A percentile compares a stretch with the other conserved stretches of the same genome.
Evolutionary conservation across 345 rosid species (phyloP).

Genomic region (Ailanthus altissimus): DNA sequence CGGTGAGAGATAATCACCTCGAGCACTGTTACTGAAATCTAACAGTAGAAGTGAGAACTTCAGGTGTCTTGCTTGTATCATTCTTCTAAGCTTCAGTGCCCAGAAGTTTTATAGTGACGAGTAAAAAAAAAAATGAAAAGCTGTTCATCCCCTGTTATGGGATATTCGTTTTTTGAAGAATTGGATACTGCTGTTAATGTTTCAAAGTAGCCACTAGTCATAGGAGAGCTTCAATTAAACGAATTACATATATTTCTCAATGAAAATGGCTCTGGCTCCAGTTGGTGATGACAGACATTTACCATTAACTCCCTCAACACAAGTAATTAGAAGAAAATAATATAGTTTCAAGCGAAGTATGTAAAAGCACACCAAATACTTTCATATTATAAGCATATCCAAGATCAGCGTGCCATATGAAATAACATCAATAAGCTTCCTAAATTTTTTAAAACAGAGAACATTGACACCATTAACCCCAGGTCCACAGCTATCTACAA

Average conservation of each 20-base stretch:
- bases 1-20: too few relatives aligned
- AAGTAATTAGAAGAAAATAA: too few relatives aligned
- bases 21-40: not conserved
- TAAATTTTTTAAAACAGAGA: not conserved
- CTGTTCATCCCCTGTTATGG: too few relatives aligned
- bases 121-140: too few relatives aligned
- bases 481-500: constrained; percentile 32
- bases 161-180: too few relatives aligned
- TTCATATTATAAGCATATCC: not conserved
- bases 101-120: too few relatives aligned
- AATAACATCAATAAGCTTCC: not conserved
- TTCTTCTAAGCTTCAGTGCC: not conserved
- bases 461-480: not conserved
- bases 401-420: not conserved
- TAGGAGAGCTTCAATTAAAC: not conserved
- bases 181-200: too few relatives aligned
- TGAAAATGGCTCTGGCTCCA: not conserved
- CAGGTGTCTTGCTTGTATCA: not conserved
- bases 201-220: not conserved
- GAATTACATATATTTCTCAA: not conserved
- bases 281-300: not conserved
- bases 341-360: not conserved
- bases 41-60: not conserved
- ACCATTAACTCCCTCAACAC: not conserved
- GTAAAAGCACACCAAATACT: not conserved